phyloP scores from a whole-genome alignment of 2,329 filamentous ascomycete genomes.

The Ophiostoma novo-ulmi region DNA sequence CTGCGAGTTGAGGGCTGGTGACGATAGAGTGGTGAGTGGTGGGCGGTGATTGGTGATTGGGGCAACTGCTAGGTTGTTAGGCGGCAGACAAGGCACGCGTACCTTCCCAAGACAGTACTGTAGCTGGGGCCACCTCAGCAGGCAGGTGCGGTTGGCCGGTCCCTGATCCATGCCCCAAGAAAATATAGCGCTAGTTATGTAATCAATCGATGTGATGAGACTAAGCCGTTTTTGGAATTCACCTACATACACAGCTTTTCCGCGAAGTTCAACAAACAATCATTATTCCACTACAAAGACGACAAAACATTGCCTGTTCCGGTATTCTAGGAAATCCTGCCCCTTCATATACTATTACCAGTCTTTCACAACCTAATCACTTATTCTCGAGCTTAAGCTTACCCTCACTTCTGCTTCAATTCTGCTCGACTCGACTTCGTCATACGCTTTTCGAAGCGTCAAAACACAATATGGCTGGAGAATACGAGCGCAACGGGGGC shows the following conservation, averaged over 20 bases:
- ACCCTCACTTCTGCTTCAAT: neutral
- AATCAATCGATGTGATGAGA: neutral
- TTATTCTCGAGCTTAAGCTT: neutral
- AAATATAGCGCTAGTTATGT: neutral
- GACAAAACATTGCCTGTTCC: neutral
- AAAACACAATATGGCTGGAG: conserved; percentile 17
- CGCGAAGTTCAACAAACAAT: neutral
- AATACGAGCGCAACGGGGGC: neutral
- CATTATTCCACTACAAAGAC: neutral
- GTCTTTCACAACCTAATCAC: neutral
- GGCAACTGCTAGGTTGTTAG: conserved; percentile 27
- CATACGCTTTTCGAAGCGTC: neutral
- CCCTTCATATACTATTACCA: neutral
- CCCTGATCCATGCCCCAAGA: conserved; percentile 1
- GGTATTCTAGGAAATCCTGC: neutral
- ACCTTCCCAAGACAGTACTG: conserved; percentile 20
- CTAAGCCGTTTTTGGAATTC: neutral
- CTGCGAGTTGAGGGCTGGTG: conserved; percentile 14
- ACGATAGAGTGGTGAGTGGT: conserved; percentile 7
- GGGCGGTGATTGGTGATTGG: conserved; percentile 16
- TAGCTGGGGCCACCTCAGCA: conserved; percentile 8
- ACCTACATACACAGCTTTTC: conserved; percentile 1
- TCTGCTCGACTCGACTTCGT: neutral
- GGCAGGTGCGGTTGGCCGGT: conserved; percentile 10
- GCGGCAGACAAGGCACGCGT: conserved; percentile 28